These are phyloP conservation scores for Hortiboletus campestris DNA, from an alignment of 768 basidiomycete genomes.

Conservation along the genomic window DNA sequence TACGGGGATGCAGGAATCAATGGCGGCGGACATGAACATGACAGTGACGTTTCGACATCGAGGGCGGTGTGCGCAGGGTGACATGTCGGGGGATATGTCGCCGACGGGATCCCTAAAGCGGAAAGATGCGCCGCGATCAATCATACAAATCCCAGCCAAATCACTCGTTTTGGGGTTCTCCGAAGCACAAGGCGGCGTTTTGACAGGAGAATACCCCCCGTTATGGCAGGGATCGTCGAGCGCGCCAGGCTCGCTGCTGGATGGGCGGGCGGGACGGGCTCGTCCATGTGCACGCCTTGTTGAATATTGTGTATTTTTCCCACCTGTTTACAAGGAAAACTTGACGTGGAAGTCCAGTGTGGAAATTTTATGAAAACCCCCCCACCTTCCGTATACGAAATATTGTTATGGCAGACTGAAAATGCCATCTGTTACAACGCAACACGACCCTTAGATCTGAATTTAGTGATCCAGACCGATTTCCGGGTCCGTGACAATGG, in stretches of 20 bases:
- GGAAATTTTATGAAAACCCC: constrained; percentile 42
- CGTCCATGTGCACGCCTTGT: constrained; percentile 7
- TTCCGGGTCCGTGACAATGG: constrained; percentile 42
- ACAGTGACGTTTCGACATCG: constrained; percentile 29
- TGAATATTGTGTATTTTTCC: constrained; percentile 15
- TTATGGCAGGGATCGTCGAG: constrained; percentile 30
- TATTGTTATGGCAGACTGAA: constrained; percentile 39
- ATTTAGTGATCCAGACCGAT: constrained; percentile 55
- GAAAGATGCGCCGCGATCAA: constrained; percentile 27
- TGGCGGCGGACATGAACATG: constrained; percentile 24
- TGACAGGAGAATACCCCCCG: constrained; percentile 16
- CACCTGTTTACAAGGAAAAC: constrained; percentile 24
- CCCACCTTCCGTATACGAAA: constrained; percentile 43
- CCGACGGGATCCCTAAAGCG: constrained; percentile 26
- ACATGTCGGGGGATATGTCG: constrained; percentile 26
- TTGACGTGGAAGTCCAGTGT: constrained; percentile 31
- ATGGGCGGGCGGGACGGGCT: neutral
- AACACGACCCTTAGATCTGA: constrained; percentile 74
- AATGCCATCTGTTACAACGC: constrained; percentile 45
- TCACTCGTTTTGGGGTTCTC: constrained; percentile 27
- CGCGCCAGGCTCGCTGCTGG: neutral
- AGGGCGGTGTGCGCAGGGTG: constrained; percentile 18
- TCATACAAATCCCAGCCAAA: constrained; percentile 20
- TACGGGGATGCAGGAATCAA: constrained; percentile 16
- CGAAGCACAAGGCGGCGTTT: constrained; percentile 19